These are phyloP conservation scores for Lactarius sp. DNA, from an alignment of 768 basidiomycete species.

Conservation along the genomic window DNA sequence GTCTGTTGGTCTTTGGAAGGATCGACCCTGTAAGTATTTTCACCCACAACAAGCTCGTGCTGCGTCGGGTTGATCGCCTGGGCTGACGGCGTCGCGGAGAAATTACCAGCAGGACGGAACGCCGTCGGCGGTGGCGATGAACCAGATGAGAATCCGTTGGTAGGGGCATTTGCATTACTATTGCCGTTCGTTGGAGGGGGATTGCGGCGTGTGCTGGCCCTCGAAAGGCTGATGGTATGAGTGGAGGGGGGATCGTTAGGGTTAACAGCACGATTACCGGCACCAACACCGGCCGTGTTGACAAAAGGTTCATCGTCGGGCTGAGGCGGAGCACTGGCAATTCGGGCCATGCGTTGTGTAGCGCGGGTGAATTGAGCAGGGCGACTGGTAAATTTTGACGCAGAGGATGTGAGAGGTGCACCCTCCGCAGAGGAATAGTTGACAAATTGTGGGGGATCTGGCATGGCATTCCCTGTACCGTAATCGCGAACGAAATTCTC, in stretches of 20 bases:
- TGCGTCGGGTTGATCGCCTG: constrained; percentile 38
- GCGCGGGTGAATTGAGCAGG: constrained; percentile 49
- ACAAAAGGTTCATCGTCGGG: constrained; percentile 41
- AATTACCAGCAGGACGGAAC: constrained; percentile 5
- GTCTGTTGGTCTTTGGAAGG: constrained; percentile 59
- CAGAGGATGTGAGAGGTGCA: constrained; percentile 58
- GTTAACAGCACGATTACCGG: constrained; percentile 46
- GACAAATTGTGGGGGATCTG: constrained; percentile 83
- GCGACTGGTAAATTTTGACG: constrained; percentile 51
- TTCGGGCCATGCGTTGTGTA: constrained; percentile 34
- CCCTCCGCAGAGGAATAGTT: constrained; percentile 58
- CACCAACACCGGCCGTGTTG: constrained; percentile 70
- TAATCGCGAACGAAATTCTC: constrained; percentile 84
- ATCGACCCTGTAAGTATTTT: constrained; percentile 63
- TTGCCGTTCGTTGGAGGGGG: constrained; percentile 6
- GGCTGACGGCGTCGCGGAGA: background rate
- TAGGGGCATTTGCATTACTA: background rate
- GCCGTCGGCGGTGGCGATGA: constrained; percentile 6
- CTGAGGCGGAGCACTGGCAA: constrained; percentile 32
- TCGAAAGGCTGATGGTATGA: constrained; percentile 33
- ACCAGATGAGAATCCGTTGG: constrained; percentile 19
- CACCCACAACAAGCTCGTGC: constrained; percentile 63
- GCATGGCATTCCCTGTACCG: constrained; percentile 83
- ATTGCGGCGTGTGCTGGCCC: constrained; percentile 27
- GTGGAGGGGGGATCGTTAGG: constrained; percentile 31